Base-by-base conservation (phyloP, 1,139 yeast species). In the Yarrowia galli region DNA sequence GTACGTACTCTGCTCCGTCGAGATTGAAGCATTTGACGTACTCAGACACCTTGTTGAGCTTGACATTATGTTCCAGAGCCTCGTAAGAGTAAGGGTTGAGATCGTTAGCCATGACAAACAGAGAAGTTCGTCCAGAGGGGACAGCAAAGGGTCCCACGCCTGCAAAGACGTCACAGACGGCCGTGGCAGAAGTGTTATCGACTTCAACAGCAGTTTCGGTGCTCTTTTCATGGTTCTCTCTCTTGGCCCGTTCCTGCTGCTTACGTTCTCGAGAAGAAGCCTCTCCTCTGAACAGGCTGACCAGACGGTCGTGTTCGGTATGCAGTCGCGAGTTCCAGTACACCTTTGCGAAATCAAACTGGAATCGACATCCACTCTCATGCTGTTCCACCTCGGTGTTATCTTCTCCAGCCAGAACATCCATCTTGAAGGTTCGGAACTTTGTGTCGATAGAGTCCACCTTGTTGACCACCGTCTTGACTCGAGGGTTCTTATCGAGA, bases 91-190 rank as follows among this genome's bases (percentile, higher is more conserved):
- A 91, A 0, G 98, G 98, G 74, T 96, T 96, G 75, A 96, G 82
- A 77, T 96, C 99, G 76, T 93, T 96, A 20, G 98, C 98, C 73
- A 93, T 81, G 0, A 91, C 97, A 68, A 93, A 78, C 3, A 88
- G 91, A 22, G 84, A 83, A 70, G 89, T 91, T 77, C 90, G 92
- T 20, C 93, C 99, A 0, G 98, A 97, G 0, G 99, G 99, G 0
- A 95, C 87, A 1, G 97, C 96, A 81, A 96, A 96, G 2, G 99
- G 99, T 0, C 99, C 99, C 2, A 96, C 99, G 45, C 99, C 99
- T 0, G 98, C 99, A 85, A 96, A 91, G 0, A 92, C 98, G 80
- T 96, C 99, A 72, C 92, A 92, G 0, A 96, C 91, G 2, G 91
- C 90, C 70, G 89, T 90, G 13, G 87, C 84, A 2, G 84, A 81